Evolutionary conservation across 2,329 filamentous ascomycete genomes (phyloP).

Genomic region (Fonsecaea multimorphosa): DNA sequence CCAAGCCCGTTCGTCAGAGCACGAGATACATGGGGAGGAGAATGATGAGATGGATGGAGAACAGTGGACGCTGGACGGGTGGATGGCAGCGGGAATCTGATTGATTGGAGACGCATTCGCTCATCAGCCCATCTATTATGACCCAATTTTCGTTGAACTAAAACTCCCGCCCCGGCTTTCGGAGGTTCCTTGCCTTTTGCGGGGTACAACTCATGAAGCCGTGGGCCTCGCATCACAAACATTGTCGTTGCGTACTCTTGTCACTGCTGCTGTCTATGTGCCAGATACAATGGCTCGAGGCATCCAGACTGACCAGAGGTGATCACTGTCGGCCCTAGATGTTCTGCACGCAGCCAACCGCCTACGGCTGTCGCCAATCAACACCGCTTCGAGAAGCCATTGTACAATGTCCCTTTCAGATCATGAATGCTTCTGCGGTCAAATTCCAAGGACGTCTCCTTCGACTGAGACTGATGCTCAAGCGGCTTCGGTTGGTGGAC

Average conservation of each 20-base stretch:
- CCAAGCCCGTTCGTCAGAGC: slow-evolving; percentile 10
- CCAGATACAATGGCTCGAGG: not conserved
- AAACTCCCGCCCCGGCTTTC: slow-evolving; percentile 10
- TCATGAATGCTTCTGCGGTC: not conserved
- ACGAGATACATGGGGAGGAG: slow-evolving; percentile 19
- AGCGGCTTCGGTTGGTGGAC: not conserved
- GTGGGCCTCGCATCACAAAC: not conserved
- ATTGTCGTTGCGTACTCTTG: not conserved
- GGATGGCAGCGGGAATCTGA: slow-evolving; percentile 13
- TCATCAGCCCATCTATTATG: not conserved
- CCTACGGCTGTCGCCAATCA: not conserved
- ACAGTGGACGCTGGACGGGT: slow-evolving; percentile 12
- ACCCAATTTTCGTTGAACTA: slow-evolving; percentile 5
- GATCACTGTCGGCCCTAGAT: not conserved
- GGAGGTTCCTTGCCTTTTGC: slow-evolving; percentile 11
- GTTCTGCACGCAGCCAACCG: not conserved
- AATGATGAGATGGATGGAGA: slow-evolving; percentile 21
- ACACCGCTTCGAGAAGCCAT: not conserved
- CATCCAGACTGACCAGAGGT: not conserved
- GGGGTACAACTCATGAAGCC: slow-evolving; percentile 8
- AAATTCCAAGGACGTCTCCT: not conserved
- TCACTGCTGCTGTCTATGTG: not conserved
- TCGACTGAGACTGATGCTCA: not conserved
- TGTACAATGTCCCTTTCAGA: not conserved
- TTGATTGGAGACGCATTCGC: slow-evolving; percentile 11